Evolutionary conservation across 345 rosid species (phyloP).

Genomic region (Lagerstroemia speciosa): DNA sequence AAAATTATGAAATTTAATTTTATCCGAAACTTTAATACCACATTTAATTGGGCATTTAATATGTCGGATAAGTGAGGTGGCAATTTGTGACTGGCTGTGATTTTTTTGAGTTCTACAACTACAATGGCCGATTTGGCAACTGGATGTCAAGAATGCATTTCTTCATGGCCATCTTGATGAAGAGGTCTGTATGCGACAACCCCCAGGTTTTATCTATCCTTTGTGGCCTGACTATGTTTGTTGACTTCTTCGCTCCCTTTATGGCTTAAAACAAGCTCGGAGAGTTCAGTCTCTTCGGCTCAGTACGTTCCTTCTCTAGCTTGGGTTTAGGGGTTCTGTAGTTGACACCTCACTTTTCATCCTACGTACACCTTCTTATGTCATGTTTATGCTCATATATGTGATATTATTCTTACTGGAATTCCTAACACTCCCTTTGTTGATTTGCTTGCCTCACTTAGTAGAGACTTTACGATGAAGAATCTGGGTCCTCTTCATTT

Average conservation of each 20-base stretch:
- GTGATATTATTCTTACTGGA: not conserved
- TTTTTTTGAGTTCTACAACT: too few relatives aligned
- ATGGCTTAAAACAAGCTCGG: not conserved
- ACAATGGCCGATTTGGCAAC: not conserved
- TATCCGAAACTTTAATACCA: too few relatives aligned
- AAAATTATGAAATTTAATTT: too few relatives aligned
- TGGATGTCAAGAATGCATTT: constrained; percentile 6
- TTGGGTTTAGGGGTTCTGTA: not conserved
- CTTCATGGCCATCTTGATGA: not conserved
- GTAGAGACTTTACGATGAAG: not conserved
- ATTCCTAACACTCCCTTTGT: not conserved
- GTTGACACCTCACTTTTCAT: too few relatives aligned
- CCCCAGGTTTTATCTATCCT: not conserved
- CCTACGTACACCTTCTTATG: not conserved
- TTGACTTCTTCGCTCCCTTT: not conserved
- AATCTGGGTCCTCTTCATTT: not conserved
- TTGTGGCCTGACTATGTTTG: not conserved
- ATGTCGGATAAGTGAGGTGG: too few relatives aligned
- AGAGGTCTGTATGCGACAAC: too few relatives aligned
- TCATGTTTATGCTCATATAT: not conserved
- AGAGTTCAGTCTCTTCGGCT: not conserved
- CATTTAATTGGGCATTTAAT: too few relatives aligned
- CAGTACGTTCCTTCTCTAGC: not conserved
- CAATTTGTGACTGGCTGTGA: too few relatives aligned
- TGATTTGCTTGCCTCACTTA: not conserved